Conservation (phyloP, 345 rosid genomes). For the Barbarea vulgaris region DNA sequence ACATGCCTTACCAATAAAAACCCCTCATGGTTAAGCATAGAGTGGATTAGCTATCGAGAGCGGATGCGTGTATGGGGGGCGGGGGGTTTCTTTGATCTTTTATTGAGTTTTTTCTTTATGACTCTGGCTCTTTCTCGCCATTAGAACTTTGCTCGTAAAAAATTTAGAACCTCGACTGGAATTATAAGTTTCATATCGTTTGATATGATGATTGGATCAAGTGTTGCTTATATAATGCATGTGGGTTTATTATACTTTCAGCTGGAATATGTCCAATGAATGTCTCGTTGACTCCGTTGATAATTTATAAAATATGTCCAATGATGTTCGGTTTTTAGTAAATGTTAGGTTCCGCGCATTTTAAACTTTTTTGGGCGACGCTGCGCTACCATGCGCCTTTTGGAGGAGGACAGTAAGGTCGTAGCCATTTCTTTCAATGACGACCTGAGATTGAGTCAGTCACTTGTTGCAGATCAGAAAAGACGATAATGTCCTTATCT, state of each 20-base stretch:
- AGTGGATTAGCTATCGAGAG: background rate
- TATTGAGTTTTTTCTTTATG: constrained; percentile 20
- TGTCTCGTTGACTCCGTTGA: background rate
- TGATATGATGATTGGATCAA: constrained; percentile 8
- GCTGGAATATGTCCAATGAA: background rate
- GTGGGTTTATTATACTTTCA: background rate
- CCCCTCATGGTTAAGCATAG: background rate
- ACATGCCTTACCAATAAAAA: constrained; percentile 85
- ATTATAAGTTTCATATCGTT: constrained; percentile 27
- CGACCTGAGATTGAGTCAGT: constrained; percentile 10
- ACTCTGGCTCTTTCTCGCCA: constrained; percentile 20
- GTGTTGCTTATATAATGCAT: constrained; percentile 1
- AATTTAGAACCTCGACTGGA: constrained; percentile 17
- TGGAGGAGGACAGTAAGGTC: background rate
- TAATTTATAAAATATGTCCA: background rate
- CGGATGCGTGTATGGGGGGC: constrained; percentile 12
- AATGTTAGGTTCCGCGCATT: background rate
- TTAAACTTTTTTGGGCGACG: background rate
- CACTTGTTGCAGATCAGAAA: constrained; percentile 6
- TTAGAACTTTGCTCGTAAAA: constrained; percentile 27
- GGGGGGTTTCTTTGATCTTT: background rate
- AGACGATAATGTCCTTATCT: constrained; percentile 50
- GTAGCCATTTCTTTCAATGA: constrained; percentile 21
- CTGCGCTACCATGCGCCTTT: constrained; percentile 5
- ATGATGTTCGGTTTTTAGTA: too few species aligned